Evolutionary conservation across 2,329 filamentous ascomycete genomes (phyloP), one percentile per base, ranked within the genome.

Genomic region (Cryphonectria radicalis): DNA sequence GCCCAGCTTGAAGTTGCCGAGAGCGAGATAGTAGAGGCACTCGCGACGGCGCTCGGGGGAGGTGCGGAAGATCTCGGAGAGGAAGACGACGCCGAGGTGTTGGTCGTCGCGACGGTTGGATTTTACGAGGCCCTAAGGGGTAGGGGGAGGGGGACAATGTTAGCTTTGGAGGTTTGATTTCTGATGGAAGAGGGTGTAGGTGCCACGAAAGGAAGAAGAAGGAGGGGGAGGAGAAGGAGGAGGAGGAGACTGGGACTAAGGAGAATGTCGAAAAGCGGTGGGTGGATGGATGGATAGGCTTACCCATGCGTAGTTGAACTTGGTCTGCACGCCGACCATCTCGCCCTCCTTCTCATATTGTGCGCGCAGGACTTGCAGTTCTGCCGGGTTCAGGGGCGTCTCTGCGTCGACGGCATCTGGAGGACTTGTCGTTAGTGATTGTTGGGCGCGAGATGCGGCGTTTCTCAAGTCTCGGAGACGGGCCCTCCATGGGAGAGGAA

Each of bases 281-380:
- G 32, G 32, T 32, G 13, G 57, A 13, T 14, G 60, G 5, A 19
- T 1, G 22, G 10, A 8, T 1, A 50, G 50, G 76, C 86, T 70
- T 89, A 97, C 94, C 96, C 96, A 99, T 80, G 96, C 95, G 82
- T 95, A 98, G 90, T 99, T 99, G 89, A 99, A 99, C 81, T 98
- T 98, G 73, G 96, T 99, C 83, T 99, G 96, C 57, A 99, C 89
- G 72, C 95, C 95, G 73, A 97, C 95, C 86, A 97, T 97, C 78
- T 97, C 93, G 76, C 95, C 96, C 84, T 99, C 96, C 80, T 97
- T 97, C 80, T 98, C 95, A 81, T 96, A 99, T 82, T 99, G 96
- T 73, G 93, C 87, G 75, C 95, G 93, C 68, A 99, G 88, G 74
- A 98, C 96, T 81, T 95, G 91, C 73, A 99, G 91, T 83, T 99